Base-by-base conservation (phyloP, 306 rosid genomes). In the Cucurbita argyrosperma region DNA sequence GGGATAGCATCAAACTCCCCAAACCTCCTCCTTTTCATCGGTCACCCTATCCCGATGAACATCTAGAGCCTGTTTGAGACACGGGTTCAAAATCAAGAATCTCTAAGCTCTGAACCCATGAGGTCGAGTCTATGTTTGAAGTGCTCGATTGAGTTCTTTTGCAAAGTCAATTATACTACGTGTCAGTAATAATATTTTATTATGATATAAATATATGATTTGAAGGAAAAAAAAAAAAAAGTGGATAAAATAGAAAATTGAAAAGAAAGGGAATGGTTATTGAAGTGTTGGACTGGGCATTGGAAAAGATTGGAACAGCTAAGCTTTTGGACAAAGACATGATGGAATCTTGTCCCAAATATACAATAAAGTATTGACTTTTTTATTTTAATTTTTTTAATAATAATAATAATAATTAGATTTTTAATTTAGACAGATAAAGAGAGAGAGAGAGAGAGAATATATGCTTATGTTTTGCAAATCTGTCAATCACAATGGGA, bases 271-370 rank as follows among this genome's bases (percentile, higher is more conserved):
- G 71, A 64, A 42, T 64, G 52, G 71, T 64, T 18, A 64, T 39
- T 39, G 70, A 63, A 62, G 47, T 15, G 15, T 16, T 63, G 1
- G 5, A 81, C 78, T 82, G 82, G 81, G 72, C 84, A 80, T 84
- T 78, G 81, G 79, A 82, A 88, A 66, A 76, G 86, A 88, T 82
- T 76, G 78, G 72, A 80, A 92, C 92, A 89, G 92, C 94, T 85
- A 84, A 79, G 92, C 79, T 71, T 78, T 49, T 69, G 74, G 97
- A 89, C 84, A 88, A 76, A 50, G 89, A 89, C 96, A 83, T 82
- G 80, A 83, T 82, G 80, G 83, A 84, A 88, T 82, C 85, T 65
- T 88, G 89, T 87, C 89, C 81, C 90, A 82, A 77, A 43, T 18
- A 43, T 10, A 65, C 71, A 65, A 19, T 52, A 69, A 63, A 8